phyloP scores from a whole-genome alignment of 2,329 filamentous ascomycete species.

The Colletotrichum noveboracense region DNA sequence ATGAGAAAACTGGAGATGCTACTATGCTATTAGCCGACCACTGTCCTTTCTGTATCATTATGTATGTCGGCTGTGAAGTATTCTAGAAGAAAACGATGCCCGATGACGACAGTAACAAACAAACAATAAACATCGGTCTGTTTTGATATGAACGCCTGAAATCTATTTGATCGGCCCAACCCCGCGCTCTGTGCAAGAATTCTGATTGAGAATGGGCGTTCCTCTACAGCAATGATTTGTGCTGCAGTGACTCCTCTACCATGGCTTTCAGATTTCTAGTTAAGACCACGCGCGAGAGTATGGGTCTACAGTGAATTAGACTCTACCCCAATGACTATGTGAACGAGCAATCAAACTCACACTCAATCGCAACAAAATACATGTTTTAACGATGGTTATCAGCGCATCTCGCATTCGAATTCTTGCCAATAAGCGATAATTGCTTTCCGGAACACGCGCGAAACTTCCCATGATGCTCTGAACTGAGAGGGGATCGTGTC shows the following conservation, averaged over 20 bases:
- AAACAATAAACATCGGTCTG: accelerated
- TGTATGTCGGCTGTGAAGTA: background rate
- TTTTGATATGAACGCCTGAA: accelerated
- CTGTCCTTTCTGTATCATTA: no score
- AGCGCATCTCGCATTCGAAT: background rate
- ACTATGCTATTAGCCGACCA: no score
- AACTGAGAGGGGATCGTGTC: background rate
- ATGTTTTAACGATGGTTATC: background rate
- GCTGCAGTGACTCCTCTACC: background rate
- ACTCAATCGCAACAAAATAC: no score
- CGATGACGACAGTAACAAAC: background rate
- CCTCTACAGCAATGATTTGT: accelerated
- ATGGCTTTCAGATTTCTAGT: background rate
- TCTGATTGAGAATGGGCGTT: background rate
- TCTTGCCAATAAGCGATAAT: background rate
- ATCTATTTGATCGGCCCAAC: accelerated
- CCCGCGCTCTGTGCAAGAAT: accelerated
- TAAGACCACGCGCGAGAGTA: background rate
- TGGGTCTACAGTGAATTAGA: background rate
- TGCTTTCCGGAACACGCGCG: no score
- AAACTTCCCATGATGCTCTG: no score
- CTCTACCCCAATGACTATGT: background rate
- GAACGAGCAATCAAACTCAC: no score
- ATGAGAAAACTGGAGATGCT: no score
- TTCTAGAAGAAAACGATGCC: background rate